Conservation (phyloP, 192 early-diverging fungal species). For the Lobulomyces angularis region DNA sequence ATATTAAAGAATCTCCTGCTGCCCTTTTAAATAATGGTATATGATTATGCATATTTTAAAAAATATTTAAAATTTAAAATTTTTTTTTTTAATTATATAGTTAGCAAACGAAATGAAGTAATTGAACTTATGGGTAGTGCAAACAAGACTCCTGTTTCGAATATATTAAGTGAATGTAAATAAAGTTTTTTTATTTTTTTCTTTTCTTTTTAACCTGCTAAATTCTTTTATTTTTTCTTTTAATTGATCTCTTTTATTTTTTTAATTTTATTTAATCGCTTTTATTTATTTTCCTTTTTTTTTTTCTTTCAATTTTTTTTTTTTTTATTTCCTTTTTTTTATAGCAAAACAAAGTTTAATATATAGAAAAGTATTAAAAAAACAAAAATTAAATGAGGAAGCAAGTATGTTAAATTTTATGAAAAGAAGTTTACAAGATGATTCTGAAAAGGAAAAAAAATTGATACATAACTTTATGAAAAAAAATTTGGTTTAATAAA, state of each 20-base stretch:
- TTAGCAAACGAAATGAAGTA: not conserved
- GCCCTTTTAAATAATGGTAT: slow-evolving; percentile 22
- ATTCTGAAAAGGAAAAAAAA: slow-evolving; percentile 78
- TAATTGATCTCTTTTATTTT: not conserved
- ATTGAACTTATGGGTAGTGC: not conserved
- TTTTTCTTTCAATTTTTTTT: too few species aligned
- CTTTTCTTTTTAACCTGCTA: slow-evolving; percentile 50
- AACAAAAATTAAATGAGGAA: slow-evolving; percentile 85
- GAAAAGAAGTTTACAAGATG: slow-evolving; percentile 83
- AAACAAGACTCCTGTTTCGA: not conserved
- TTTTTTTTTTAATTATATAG: not conserved
- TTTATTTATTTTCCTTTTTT: too few species aligned
- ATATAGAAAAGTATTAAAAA: slow-evolving; percentile 16
- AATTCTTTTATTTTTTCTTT: not conserved
- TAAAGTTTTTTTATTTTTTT: not conserved
- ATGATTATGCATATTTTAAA: not conserved
- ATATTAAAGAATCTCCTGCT: too few species aligned
- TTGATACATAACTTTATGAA: slow-evolving; percentile 61
- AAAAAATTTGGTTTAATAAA: not conserved
- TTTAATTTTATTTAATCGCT: not conserved
- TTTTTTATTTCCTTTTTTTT: not conserved
- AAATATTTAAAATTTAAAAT: not conserved
- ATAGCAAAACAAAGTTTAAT: not conserved
- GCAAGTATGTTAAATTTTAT: slow-evolving; percentile 74
- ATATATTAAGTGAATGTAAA: too few species aligned